phyloP scores from a whole-genome alignment of 305 asterid genomes.

The Solanum hybrid region DNA sequence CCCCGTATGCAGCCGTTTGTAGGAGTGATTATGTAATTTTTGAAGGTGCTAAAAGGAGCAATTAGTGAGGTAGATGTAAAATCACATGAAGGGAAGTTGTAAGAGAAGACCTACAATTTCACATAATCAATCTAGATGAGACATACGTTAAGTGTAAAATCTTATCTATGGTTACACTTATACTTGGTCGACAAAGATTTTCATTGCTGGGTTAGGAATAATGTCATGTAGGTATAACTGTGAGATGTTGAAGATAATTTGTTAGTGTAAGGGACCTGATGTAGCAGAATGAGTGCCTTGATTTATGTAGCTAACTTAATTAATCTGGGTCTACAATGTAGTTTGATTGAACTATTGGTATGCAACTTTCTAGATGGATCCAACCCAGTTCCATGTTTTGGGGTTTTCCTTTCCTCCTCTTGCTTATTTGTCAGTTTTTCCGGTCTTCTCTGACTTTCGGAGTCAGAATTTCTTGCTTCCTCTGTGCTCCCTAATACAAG shows the following conservation, averaged over 20 bases:
- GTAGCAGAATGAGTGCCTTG: neutral
- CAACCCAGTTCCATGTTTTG: neutral
- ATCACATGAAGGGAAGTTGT: neutral
- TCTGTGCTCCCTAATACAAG: neutral
- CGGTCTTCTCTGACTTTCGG: neutral
- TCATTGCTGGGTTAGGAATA: neutral
- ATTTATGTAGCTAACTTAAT: neutral
- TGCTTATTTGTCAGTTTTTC: neutral
- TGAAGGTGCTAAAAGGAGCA: neutral
- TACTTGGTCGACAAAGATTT: neutral
- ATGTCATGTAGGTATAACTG: neutral
- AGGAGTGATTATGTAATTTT: neutral
- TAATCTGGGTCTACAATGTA: neutral
- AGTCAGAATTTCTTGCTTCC: neutral
- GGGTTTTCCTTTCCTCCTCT: neutral
- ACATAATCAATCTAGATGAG: neutral
- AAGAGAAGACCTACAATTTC: neutral
- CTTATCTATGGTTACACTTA: neutral
- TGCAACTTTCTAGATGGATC: neutral
- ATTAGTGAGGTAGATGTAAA: neutral
- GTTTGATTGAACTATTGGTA: neutral
- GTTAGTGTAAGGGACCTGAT: neutral
- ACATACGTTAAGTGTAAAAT: neutral
- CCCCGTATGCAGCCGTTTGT: neutral
- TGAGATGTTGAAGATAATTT: neutral